phyloP scores from a whole-genome alignment of 225 moss, liverwort and hornwort genomes.

The Physcomitrium patens region DNA sequence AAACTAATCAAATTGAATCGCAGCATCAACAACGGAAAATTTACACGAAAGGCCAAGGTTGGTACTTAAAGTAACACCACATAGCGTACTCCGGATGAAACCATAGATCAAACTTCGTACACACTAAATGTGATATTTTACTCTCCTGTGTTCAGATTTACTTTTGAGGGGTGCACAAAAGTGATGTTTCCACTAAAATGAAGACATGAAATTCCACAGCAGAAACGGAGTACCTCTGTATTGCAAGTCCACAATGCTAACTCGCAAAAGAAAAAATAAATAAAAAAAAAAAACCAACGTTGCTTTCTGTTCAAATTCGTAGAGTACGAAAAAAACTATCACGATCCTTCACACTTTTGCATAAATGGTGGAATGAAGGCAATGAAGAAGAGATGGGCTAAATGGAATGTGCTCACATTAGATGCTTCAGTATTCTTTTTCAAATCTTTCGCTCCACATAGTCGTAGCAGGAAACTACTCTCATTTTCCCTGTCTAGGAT shows the following conservation, averaged over 20 bases:
- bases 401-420: constrained; percentile 41
- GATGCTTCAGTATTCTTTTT: constrained; percentile 69
- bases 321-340: accelerated
- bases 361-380: neutral
- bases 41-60: neutral
- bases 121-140: accelerated
- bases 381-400: neutral
- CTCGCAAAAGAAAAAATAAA: neutral
- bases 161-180: neutral
- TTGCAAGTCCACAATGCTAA: neutral
- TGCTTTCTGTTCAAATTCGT: neutral
- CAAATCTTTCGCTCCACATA: constrained; percentile 67
- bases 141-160: neutral
- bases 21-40: neutral
- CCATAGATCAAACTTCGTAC: neutral
- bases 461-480: constrained; percentile 73
- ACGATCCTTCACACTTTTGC: accelerated
- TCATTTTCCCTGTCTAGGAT: constrained; percentile 77
- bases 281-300: neutral
- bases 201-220: neutral
- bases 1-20: neutral
- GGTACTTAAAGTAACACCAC: neutral
- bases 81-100: accelerated
- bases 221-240: neutral
- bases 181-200: neutral